Percentiles rank a stretch among this genome's conserved stretches.
Conservation (phyloP, 2,329 filamentous ascomycete genomes). For the Hymenoscyphus linearis region DNA sequence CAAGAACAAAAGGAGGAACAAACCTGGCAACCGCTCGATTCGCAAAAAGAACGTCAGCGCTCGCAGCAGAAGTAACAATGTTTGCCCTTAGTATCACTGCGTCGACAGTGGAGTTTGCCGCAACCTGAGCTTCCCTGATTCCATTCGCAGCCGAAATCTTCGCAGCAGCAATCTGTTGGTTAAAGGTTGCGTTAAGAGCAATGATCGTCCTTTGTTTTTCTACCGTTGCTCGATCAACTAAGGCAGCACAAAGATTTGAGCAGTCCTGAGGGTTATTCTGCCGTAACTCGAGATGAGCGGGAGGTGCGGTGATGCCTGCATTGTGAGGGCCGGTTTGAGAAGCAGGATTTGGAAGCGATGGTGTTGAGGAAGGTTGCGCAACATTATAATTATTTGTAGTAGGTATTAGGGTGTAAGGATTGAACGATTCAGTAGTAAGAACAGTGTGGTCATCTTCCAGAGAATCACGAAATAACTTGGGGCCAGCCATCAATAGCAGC, state of each 20-base stretch:
- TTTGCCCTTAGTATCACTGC: constrained; percentile 11
- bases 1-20: too few relatives aligned
- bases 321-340: constrained; percentile 2
- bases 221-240: constrained; percentile 19
- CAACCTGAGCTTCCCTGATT: constrained; percentile 14
- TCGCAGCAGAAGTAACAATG: constrained; percentile 15
- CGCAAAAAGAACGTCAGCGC: constrained; percentile 13
- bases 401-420: constrained; percentile 8
- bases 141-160: constrained; percentile 14
- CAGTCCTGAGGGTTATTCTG: constrained; percentile 19
- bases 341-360: background rate
- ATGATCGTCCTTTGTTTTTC: constrained; percentile 21
- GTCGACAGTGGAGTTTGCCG: constrained; percentile 10
- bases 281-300: constrained; percentile 12
- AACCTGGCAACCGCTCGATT: constrained; percentile 8
- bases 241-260: constrained; percentile 16
- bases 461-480: constrained; percentile 11
- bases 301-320: constrained; percentile 14
- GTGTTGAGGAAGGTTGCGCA: constrained; percentile 1
- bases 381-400: constrained; percentile 10
- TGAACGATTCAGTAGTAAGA: constrained; percentile 1
- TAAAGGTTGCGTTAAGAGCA: constrained; percentile 19
- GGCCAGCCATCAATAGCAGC: constrained; percentile 18
- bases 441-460: constrained; percentile 10
- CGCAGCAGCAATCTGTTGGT: constrained; percentile 17